Base-by-base conservation (phyloP, 495 filamentous ascomycete species). In the Astrothelium macrocarpum region DNA sequence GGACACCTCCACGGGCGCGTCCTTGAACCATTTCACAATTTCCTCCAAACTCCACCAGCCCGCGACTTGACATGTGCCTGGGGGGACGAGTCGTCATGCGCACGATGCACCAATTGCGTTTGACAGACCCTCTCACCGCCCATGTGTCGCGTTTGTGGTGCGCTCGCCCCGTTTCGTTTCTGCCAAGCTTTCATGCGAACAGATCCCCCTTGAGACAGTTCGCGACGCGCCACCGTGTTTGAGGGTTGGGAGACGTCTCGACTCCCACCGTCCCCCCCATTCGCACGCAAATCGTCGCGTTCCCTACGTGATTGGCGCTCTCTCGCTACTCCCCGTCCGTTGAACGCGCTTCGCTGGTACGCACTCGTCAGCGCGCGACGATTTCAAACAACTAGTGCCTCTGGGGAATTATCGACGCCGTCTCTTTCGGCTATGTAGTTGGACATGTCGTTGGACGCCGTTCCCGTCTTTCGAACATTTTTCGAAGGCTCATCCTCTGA, bases 201-300 rank as follows among this genome's bases (percentile, higher is more conserved):
- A 11, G 49, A 56, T 56, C 49, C 49, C 49, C 49, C 49, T 56
- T 56, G 49, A 56, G 49, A 56, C 49, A 56, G 49, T 56, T 56
- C 49, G 49, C 26, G 49, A 56, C 49, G 49, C 49, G 49, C 49
- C 25, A 56, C 49, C 16, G 25, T 26, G 25, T 56, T 56, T 56
- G 49, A 29, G 49, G 25, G 49, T 29, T 29, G 10, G 49, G 29
- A 25, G 20, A 56, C 49, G 49, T 56, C 49, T 56, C 49, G 49
- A 56, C 23, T 29, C 49, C 49, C 49, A 56, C 9, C 2, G n/a
- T n/a, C n/a, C 7, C 23, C 49, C n/a, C 49, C 25, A 26, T 10
- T 56, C 49, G 43, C 43, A 20, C 4, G 25, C 49, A 26, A 26
- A 28, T 26, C 7, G 25, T 9, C 12, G 12, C 25, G 12, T 5